A percentile compares a stretch with the other conserved stretches of the same genome.
phyloP scores from a whole-genome alignment of 2,329 filamentous ascomycete species.

The Dactylellina parvicollis region DNA sequence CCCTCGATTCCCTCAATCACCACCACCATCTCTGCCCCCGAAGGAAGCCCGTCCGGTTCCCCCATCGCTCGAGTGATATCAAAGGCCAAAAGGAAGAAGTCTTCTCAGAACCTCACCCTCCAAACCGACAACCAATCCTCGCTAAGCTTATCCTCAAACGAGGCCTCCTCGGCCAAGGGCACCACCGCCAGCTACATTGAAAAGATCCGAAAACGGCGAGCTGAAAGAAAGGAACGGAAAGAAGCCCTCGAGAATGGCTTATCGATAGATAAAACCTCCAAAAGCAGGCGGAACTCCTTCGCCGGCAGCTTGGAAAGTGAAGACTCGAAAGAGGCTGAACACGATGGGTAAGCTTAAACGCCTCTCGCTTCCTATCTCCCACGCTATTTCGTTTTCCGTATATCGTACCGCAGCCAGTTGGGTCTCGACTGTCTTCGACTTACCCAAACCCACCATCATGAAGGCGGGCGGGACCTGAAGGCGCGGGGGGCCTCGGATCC shows the following conservation, averaged over 20 bases:
- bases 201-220: conserved; percentile 43
- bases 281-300: conserved; percentile 27
- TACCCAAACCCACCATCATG: conserved; percentile 11
- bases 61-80: conserved; percentile 40
- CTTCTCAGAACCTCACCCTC: conserved; percentile 42
- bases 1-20: conserved; percentile 44
- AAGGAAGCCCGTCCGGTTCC: conserved; percentile 6
- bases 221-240: conserved; percentile 46
- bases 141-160: conserved; percentile 40
- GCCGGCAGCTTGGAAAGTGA: conserved; percentile 39
- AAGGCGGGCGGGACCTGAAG: conserved; percentile 10
- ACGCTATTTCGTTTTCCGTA: conserved; percentile 34
- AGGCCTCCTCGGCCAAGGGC: conserved; percentile 33
- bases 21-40: conserved; percentile 42
- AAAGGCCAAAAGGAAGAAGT: conserved; percentile 46
- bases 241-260: conserved; percentile 16
- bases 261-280: conserved; percentile 14
- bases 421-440: conserved; percentile 25
- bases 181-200: conserved; percentile 41
- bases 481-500: conserved; percentile 16
- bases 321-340: conserved; percentile 36
- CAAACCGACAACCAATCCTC: conserved; percentile 31
- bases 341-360: conserved; percentile 42
- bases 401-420: conserved; percentile 26
- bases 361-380: conserved; percentile 22